Conservation (phyloP, 305 asterid species). For the Fraxinus latifolia region DNA sequence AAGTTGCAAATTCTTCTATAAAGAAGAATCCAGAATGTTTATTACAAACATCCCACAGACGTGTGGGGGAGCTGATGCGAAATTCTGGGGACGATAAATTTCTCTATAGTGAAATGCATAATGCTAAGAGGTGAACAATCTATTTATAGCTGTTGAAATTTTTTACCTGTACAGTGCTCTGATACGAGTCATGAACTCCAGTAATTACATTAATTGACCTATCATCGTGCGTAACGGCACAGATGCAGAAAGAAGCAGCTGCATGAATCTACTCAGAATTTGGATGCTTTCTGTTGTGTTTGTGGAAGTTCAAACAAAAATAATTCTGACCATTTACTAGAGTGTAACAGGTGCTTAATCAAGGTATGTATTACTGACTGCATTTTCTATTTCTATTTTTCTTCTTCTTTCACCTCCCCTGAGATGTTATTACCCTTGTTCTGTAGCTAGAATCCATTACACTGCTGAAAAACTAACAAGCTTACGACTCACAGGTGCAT, state of each 20-base stretch:
- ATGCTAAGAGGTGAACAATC: conserved; percentile 30
- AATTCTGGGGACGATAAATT: conserved; percentile 24
- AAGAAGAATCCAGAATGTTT: conserved; percentile 24
- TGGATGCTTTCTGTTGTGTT: conserved; percentile 33
- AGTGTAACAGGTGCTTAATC: conserved; percentile 40
- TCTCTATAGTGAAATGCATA: conserved; percentile 25
- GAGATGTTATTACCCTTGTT: background rate
- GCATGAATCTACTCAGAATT: conserved; percentile 10
- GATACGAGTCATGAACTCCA: conserved; percentile 13
- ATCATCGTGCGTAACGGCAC: conserved; percentile 22
- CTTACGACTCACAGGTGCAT: conserved; percentile 26
- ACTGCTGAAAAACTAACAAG: conserved; percentile 14
- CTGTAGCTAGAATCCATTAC: conserved; percentile 9
- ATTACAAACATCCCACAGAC: conserved; percentile 27
- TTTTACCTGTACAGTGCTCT: conserved; percentile 18
- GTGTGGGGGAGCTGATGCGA: conserved; percentile 19
- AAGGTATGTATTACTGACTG: conserved; percentile 37
- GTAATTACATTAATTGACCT: conserved; percentile 23
- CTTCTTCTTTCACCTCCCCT: conserved; percentile 4
- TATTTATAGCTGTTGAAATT: conserved; percentile 11
- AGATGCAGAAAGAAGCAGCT: conserved; percentile 37
- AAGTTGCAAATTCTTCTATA: conserved; percentile 24
- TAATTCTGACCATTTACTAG: conserved; percentile 31
- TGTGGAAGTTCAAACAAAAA: conserved; percentile 46
- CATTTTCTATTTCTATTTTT: conserved; percentile 13